Evolutionary conservation across 768 basidiomycete genomes (phyloP), one percentile per base, ranked within the genome.

Genomic region (Kwoniella sp.): DNA sequence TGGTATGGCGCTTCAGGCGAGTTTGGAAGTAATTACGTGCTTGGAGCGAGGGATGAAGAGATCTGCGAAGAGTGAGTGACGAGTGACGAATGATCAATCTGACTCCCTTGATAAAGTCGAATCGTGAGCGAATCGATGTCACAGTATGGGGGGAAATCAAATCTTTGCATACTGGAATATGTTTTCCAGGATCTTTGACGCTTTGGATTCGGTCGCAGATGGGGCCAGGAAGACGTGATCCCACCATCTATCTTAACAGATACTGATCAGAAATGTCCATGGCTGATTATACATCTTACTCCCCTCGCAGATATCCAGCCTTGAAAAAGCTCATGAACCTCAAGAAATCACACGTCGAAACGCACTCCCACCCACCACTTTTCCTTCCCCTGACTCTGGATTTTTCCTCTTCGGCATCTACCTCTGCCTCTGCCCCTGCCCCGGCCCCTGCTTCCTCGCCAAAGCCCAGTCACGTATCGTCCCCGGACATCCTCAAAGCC

Each of bases 21-120:
- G 68, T 93, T 93, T 88, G 92, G 93, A 1, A 93, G 95, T 82
- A 89, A 96, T 74, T 92, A 89, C 87, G 90, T 99, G 9, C 82
- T 92, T 8, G 94, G 93, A 23, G 90, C 92, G 4, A 90, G 90
- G 66, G 90, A 90, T 13, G 90, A 92, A 56, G 87, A 86, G 63
- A 86, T 93, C 2, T 97, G 96, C 72, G 89, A 92, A 84, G 96
- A 99, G 95, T 98, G 75, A 74, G 89, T 85, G 37, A 48, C 61
- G 58, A 2, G 15, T 41, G 58, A 17, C 30, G 9, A 64, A 41
- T 34, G 23, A 48, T 13, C n/a, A 30, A 25, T 8, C 23, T 51
- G 28, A n/a, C n/a, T n/a, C n/a, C n/a, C n/a, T n/a, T n/a, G n/a
- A n/a, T n/a, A n/a, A n/a, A n/a, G n/a, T n/a, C n/a, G n/a, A n/a